Evolutionary conservation across 73 alveolate species (phyloP), one percentile per base, ranked within the genome.

Genomic region (Halteria grandinella): DNA sequence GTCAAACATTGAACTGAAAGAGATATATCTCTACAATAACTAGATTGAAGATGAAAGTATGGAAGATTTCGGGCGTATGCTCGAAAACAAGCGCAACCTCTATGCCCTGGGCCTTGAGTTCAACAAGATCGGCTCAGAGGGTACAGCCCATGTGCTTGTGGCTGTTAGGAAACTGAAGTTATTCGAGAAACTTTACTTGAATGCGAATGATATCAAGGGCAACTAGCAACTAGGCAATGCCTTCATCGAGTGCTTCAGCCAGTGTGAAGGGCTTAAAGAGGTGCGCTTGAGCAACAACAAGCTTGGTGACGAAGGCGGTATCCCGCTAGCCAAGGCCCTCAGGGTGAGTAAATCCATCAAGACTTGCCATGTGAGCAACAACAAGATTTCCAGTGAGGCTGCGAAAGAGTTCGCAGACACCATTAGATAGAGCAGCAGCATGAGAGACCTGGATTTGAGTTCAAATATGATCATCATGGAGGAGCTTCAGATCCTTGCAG

Each of bases 401-500:
- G 75, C 86, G 0, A 53, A 55, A n/a, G 60, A 60, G 0, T 36
- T 82, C 54, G 55, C 72, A 23, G 91, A 72, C 5, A 78, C 55
- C 1, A 40, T 82, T 10, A 54, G 32, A 34, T 14, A 21, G 18
- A 50, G 51, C 58, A 5, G 63, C 12, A 5, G 28, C 34, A 52
- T 82, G 11, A 74, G 49, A 44, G 91, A 82, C 63, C 54, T 82
- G 20, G 91, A 82, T 31, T 45, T 82, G 15, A 52, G 81, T 2
- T 59, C 55, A 55, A 82, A 82, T 62, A 54, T 55, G 17, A 71
- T 82, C 0, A 74, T 79, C 7, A 69, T 82, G 91, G 83, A 82
- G 55, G 86, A 80, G 43, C 55, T 82, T 2, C 66, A 70, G 39
- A 79, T 45, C n/a, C 82, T 82, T 5, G 83, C 81, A 14, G 33